Evolutionary conservation across 441 rosid species (phyloP).

Genomic region (Heliophila coronopifolia): DNA sequence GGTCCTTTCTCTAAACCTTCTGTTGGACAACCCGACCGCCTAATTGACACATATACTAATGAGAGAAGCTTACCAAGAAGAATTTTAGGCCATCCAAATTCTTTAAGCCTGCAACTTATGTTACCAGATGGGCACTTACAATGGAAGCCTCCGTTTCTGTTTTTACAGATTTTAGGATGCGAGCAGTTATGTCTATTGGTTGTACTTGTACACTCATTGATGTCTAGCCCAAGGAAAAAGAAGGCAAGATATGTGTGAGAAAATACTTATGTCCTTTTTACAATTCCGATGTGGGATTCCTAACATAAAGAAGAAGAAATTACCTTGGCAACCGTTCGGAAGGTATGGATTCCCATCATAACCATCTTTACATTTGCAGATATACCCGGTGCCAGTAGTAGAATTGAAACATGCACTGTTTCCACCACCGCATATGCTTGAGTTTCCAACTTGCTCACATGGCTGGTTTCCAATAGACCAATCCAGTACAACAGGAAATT

Average conservation of each 20-base stretch:
- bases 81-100: background rate
- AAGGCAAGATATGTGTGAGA: background rate
- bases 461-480: slow-evolving; percentile 18
- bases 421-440: background rate
- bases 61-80: slow-evolving; percentile 7
- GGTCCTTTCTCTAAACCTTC: too few species aligned
- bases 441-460: slow-evolving; percentile 3
- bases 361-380: background rate
- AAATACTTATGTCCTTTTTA: too few species aligned
- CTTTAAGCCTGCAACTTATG: background rate
- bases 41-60: too few species aligned
- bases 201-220: slow-evolving; percentile 3
- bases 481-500: slow-evolving; percentile 13
- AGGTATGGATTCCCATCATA: slow-evolving; percentile 18
- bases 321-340: slow-evolving; percentile 15
- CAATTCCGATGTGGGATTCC: too few species aligned
- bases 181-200: slow-evolving; percentile 1
- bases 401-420: background rate
- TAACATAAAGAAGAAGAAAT: background rate
- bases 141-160: background rate
- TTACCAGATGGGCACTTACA: slow-evolving; percentile 1
- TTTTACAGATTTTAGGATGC: background rate
- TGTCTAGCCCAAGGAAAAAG: background rate
- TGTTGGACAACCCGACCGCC: too few species aligned
- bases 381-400: background rate